Evolutionary conservation across 306 rosid species (phyloP), one percentile per base, ranked within the genome.

Genomic region (Mucuna pruriens): DNA sequence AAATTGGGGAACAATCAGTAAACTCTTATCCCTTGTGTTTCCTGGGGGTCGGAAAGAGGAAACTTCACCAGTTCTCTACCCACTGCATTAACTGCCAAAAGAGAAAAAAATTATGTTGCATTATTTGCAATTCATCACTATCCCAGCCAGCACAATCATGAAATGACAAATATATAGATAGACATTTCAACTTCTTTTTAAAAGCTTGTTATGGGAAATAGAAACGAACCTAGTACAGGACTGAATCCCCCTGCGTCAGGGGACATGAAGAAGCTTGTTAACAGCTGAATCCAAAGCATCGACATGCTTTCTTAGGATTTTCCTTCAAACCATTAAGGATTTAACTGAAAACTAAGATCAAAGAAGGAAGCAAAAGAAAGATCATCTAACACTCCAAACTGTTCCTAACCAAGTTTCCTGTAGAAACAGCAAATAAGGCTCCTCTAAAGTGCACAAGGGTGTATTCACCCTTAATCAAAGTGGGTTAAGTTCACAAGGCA

Each of bases 271-370:
- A 71, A 89, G 90, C 89, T 55, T 91, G 93, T 87, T 90, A 60
- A 93, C 99, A 33, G 93, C 96, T 0, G 90, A 80, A 80, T 90
- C 97, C 48, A 93, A 82, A 76, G 87, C 85, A 81, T 93, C 98
- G 0, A 90, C 98, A 78, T 90, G 92, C 87, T 89, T 90, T 80
- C 92, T 82, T 46, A 93, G 67, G 64, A 84, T 11, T 90, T 95
- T 93, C 72, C 99, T 93, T 84, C 60, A 42, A 66, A 29, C 48
- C 71, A 77, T 89, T 79, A 91, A 91, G 97, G 94, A 85, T 79
- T 33, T 88, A 67, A 74, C 51, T 68, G 40, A 76, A 85, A 49
- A 70, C 64, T 48, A 70, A 23, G 46, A 76, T 6, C 42, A 74
- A 39, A 55, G 4, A 68, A 57, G 33, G 60, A 60, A 48, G 65